Percentiles rank a stretch among this genome's conserved stretches.
Conservation (phyloP, 2,329 filamentous ascomycete genomes). For the Penicillium expansum region DNA sequence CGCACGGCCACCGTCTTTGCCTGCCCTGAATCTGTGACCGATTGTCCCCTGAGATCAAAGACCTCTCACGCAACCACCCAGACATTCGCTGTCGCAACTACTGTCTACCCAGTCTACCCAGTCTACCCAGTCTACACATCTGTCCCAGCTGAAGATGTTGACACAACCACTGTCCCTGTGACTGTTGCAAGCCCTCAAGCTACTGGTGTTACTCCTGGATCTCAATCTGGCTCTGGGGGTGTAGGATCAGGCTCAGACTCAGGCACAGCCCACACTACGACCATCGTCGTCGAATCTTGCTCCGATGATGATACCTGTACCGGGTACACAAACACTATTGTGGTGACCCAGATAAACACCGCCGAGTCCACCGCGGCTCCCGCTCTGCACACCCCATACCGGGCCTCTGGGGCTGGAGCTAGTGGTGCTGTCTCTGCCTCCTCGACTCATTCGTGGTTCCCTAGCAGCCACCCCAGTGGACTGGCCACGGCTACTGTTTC, state of each 20-base stretch:
- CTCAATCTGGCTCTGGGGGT: not conserved
- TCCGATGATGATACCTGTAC: not conserved
- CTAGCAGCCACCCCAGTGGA: not conserved
- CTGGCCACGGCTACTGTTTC: not conserved
- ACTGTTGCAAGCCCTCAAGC: not conserved
- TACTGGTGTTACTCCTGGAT: not conserved
- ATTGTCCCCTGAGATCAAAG: constrained; percentile 25
- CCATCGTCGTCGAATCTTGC: not conserved
- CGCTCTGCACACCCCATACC: not conserved
- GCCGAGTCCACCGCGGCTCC: not conserved
- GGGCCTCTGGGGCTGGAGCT: not conserved
- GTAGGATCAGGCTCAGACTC: not conserved
- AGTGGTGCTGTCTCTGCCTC: not conserved
- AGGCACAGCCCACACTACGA: not conserved
- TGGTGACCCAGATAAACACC: not conserved
- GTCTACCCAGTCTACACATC: constrained; percentile 1
- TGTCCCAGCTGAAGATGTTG: not conserved
- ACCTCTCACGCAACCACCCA: constrained; percentile 21
- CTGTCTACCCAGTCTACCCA: constrained; percentile 26
- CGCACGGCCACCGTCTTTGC: constrained; percentile 25
- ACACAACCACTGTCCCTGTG: not conserved
- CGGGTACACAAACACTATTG: not conserved
- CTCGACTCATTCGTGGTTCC: not conserved
- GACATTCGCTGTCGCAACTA: constrained; percentile 23
- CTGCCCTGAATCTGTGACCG: constrained; percentile 26